A percentile compares a stretch with the other conserved stretches of the same genome.
phyloP scores from a whole-genome alignment of 768 basidiomycete genomes.

The Pholiota microspora region DNA sequence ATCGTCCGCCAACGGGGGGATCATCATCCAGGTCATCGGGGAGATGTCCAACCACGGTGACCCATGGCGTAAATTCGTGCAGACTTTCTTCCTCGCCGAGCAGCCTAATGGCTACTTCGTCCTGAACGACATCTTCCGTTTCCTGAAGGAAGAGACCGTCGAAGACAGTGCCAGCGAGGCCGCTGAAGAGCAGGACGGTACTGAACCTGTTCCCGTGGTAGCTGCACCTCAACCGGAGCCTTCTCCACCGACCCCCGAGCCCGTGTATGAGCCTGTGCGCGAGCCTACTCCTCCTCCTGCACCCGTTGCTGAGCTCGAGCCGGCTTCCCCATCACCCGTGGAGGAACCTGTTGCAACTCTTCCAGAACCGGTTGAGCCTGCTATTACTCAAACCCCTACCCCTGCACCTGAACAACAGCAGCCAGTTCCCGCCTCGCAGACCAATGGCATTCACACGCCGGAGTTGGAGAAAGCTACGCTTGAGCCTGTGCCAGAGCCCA shows the following conservation, averaged over 20 bases:
- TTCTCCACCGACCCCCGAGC: slow-evolving; percentile 25
- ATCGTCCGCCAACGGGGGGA: slow-evolving; percentile 90
- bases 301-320: slow-evolving; percentile 22
- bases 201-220: slow-evolving; percentile 33
- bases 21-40: slow-evolving; percentile 99
- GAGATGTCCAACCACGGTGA: slow-evolving; percentile 95
- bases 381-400: slow-evolving; percentile 31
- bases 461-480: slow-evolving; percentile 37
- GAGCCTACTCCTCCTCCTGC: slow-evolving; percentile 39
- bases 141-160: slow-evolving; percentile 92
- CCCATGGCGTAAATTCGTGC: slow-evolving; percentile 97
- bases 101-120: slow-evolving; percentile 99
- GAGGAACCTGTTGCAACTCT: slow-evolving; percentile 35
- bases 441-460: slow-evolving; percentile 35
- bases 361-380: slow-evolving; percentile 36
- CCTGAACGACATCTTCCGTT: slow-evolving; percentile 99
- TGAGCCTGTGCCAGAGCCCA: slow-evolving; percentile 5
- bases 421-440: slow-evolving; percentile 25
- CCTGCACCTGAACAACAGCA: slow-evolving; percentile 28
- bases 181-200: slow-evolving; percentile 24
- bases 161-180: slow-evolving; percentile 70
- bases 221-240: slow-evolving; percentile 26
- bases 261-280: slow-evolving; percentile 29
- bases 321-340: slow-evolving; percentile 21
- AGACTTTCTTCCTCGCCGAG: slow-evolving; percentile 99